Evolutionary conservation across 2,329 filamentous ascomycete species (phyloP).

Genomic region (Fusarium stilboides): DNA sequence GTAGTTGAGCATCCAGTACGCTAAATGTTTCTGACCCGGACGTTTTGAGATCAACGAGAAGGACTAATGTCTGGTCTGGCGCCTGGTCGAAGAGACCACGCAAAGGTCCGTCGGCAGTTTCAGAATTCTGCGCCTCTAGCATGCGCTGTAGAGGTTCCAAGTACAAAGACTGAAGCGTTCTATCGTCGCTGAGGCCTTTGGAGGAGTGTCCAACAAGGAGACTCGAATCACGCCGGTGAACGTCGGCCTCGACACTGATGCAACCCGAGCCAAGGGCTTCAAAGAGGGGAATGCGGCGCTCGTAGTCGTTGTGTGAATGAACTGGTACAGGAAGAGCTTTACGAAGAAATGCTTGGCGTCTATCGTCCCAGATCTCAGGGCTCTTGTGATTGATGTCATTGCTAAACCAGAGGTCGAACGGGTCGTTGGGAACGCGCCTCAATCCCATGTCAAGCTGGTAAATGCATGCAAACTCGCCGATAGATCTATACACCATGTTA

Average conservation of each 20-base stretch:
- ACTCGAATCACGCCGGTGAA: neutral
- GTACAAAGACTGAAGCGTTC: neutral
- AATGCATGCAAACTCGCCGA: slow-evolving; percentile 20
- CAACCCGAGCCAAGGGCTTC: slow-evolving; percentile 28
- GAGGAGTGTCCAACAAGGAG: slow-evolving; percentile 19
- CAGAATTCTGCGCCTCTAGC: slow-evolving; percentile 10
- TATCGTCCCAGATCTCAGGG: slow-evolving; percentile 29
- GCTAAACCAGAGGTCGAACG: slow-evolving; percentile 27
- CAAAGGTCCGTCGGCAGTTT: neutral
- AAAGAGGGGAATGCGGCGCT: slow-evolving; percentile 21
- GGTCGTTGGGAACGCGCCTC: slow-evolving; percentile 22
- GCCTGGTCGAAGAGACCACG: slow-evolving; percentile 8
- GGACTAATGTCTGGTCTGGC: slow-evolving; percentile 4
- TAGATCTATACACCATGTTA: neutral
- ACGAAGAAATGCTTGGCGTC: slow-evolving; percentile 22
- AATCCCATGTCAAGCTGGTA: neutral
- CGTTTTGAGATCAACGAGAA: slow-evolving; percentile 25
- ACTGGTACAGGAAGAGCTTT: slow-evolving; percentile 13
- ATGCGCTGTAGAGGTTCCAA: slow-evolving; percentile 21
- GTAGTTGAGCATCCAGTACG: neutral
- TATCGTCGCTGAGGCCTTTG: neutral
- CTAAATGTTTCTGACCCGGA: slow-evolving; percentile 5
- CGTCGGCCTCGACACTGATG: slow-evolving; percentile 26
- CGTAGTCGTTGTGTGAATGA: slow-evolving; percentile 31
- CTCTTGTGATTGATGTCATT: slow-evolving; percentile 7